Conservation (phyloP, 768 basidiomycete species). For the Auriscalpium vulgare region DNA sequence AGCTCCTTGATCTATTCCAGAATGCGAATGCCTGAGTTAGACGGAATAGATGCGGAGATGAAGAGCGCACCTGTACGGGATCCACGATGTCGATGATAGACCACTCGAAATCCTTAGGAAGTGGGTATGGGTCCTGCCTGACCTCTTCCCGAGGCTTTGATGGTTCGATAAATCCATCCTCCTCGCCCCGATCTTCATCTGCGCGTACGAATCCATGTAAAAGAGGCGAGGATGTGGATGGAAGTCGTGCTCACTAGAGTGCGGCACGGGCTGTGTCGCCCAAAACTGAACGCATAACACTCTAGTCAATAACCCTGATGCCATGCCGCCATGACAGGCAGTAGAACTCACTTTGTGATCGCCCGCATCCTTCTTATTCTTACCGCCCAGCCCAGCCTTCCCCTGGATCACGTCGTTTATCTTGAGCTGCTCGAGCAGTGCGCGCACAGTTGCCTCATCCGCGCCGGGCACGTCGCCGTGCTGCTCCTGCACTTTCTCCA, state of each 20-base stretch:
- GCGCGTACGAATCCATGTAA: conserved; percentile 1
- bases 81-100: conserved; percentile 71
- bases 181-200: conserved; percentile 58
- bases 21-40: neutral
- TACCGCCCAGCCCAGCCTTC: conserved; percentile 67
- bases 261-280: conserved; percentile 96
- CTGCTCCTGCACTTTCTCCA: conserved; percentile 41
- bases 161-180: conserved; percentile 87
- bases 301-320: conserved; percentile 5
- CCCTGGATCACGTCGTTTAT: conserved; percentile 82
- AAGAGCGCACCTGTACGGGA: conserved; percentile 50
- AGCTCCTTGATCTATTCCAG: conserved; percentile 73
- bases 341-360: conserved; percentile 69
- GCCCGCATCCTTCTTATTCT: conserved; percentile 73
- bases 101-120: conserved; percentile 95
- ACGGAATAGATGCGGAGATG: neutral
- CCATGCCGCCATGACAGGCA: neutral
- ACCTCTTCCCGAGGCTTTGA: conserved; percentile 71
- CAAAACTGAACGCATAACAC: conserved; percentile 60
- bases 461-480: conserved; percentile 27
- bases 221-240: neutral
- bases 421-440: conserved; percentile 69
- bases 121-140: conserved; percentile 77
- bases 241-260: conserved; percentile 43
- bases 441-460: conserved; percentile 58